Conservation (phyloP, 768 basidiomycete species). For the Serendipita vermifera region DNA sequence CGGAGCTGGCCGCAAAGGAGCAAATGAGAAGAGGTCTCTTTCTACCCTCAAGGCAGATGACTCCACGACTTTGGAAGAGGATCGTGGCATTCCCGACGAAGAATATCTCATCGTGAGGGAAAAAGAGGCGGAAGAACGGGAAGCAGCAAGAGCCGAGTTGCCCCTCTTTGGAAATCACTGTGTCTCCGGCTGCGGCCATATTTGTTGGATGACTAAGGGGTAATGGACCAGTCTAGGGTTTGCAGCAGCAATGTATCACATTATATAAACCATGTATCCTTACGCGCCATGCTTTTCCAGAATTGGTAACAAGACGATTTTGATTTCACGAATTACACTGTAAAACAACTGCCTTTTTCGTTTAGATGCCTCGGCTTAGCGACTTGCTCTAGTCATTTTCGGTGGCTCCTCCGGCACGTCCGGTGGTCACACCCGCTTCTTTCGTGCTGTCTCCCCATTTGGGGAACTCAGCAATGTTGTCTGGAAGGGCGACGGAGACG, state of each 20-base stretch:
- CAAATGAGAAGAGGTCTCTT: slow-evolving; percentile 4
- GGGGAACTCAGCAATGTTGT: background rate
- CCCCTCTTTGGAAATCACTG: slow-evolving; percentile 46
- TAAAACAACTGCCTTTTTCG: too few species aligned
- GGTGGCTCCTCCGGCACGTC: background rate
- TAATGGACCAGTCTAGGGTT: too few species aligned
- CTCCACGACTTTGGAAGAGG: slow-evolving; percentile 1
- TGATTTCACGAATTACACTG: background rate
- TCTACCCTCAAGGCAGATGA: background rate
- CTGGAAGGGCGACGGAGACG: slow-evolving; percentile 2
- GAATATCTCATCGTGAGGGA: background rate
- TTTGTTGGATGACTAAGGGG: slow-evolving; percentile 49
- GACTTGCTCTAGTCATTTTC: background rate
- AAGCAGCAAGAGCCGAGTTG: slow-evolving; percentile 7
- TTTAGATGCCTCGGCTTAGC: background rate
- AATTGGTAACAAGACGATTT: background rate
- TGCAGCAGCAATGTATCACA: too few species aligned
- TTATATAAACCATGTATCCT: too few species aligned
- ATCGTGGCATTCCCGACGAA: background rate
- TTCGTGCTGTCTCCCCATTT: slow-evolving; percentile 3
- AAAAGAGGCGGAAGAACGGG: background rate
- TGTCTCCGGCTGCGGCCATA: slow-evolving; percentile 72
- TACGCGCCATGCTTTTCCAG: background rate
- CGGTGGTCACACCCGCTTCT: background rate
- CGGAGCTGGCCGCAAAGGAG: slow-evolving; percentile 13